Evolutionary conservation across 139 green algal species (phyloP), one percentile per base, ranked within the genome.

Genomic region (Ettlia oleoabundans): DNA sequence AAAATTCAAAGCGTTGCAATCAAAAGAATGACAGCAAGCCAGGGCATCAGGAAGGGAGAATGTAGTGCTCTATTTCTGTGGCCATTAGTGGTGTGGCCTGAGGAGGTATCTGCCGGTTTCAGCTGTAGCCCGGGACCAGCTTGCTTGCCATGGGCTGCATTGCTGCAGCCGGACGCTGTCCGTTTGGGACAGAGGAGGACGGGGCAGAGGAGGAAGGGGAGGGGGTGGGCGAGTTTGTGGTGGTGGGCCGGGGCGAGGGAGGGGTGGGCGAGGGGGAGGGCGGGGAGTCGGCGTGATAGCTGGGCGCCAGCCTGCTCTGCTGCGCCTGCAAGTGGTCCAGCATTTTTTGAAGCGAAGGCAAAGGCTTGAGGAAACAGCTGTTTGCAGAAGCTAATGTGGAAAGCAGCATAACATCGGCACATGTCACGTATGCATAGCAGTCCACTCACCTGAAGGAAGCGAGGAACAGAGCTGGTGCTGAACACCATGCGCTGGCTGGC

Each of bases 401-500:
- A n/a, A n/a, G n/a, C n/a, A n/a, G n/a, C n/a, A n/a, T n/a, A n/a
- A n/a, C n/a, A n/a, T n/a, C n/a, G n/a, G n/a, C n/a, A n/a, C n/a
- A n/a, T n/a, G n/a, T n/a, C n/a, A n/a, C n/a, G n/a, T n/a, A n/a
- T n/a, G n/a, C n/a, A n/a, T n/a, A n/a, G n/a, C n/a, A n/a, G 10
- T 5, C 65, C 65, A 32, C 47, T 10, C 55, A 40, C 68, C 68
- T 76, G 68, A 4, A 76, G 68, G 41, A 76, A 76, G 41, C 41
- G 68, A 2, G 68, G 68, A 8, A 41, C 68, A 21, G 41, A 61
- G 21, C 1, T 40, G 40, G 41, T 28, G 2, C n/a, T 47, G 26
- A 76, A 76, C 4, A 40, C 26, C 5, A 76, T 76, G 26, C 43
- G n/a, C 41, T 76, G 68, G 41, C 41, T 62, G 41, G 75, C 58